phyloP scores from a whole-genome alignment of 768 basidiomycete genomes.

The Boletus huronensis region DNA sequence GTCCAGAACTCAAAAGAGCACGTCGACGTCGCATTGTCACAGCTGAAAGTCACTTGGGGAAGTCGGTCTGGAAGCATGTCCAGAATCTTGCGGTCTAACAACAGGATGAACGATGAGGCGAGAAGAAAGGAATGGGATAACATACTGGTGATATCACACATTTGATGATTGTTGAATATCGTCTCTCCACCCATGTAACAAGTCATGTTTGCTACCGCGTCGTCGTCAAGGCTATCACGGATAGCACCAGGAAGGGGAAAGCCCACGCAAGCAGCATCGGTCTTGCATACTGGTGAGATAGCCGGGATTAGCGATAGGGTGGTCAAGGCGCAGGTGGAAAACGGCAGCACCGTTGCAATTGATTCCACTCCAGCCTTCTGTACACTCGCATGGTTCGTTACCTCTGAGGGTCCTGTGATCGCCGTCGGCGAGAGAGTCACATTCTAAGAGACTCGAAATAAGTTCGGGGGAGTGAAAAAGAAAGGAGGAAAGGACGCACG shows the following conservation, averaged over 20 bases:
- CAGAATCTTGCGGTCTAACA: slow-evolving; percentile 85
- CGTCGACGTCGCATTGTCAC: slow-evolving; percentile 55
- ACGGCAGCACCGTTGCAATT: slow-evolving; percentile 86
- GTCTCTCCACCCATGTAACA: slow-evolving; percentile 93
- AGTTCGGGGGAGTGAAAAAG: not conserved
- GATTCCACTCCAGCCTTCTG: slow-evolving; percentile 92
- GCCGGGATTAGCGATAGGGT: not conserved
- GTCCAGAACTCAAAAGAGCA: slow-evolving; percentile 99
- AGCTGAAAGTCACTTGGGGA: slow-evolving; percentile 96
- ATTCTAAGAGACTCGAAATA: slow-evolving; percentile 50
- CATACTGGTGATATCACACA: slow-evolving; percentile 98
- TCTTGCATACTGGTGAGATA: slow-evolving; percentile 72
- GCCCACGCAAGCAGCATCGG: slow-evolving; percentile 69
- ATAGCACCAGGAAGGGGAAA: slow-evolving; percentile 63
- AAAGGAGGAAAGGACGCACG: slow-evolving; percentile 55
- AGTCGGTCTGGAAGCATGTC: slow-evolving; percentile 87
- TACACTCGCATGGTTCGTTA: slow-evolving; percentile 79
- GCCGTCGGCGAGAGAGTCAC: slow-evolving; percentile 91
- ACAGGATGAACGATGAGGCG: not conserved
- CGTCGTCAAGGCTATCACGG: slow-evolving; percentile 38
- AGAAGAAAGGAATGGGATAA: slow-evolving; percentile 5
- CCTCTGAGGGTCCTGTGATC: slow-evolving; percentile 78
- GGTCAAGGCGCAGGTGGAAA: not conserved
- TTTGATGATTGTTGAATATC: slow-evolving; percentile 93
- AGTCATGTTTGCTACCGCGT: slow-evolving; percentile 64